These are phyloP conservation scores for Kodamaea nitidulidarum DNA, from an alignment of 805 yeast species.

Conservation along the genomic window DNA sequence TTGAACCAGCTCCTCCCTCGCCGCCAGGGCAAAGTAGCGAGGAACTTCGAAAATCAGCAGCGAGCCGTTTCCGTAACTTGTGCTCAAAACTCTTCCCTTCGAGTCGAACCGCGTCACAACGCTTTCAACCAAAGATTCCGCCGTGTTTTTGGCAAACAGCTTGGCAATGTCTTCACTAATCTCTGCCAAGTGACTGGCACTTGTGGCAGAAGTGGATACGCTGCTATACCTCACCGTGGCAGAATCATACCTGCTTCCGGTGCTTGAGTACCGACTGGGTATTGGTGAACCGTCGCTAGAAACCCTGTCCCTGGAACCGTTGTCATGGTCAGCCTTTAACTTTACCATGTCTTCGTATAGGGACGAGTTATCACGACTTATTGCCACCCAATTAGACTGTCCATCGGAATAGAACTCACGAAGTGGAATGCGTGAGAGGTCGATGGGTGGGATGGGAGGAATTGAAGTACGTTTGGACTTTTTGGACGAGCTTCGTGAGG, in stretches of 20 bases:
- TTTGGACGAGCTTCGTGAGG: background rate
- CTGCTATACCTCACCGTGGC: constrained; percentile 3
- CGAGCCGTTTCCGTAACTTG: constrained; percentile 4
- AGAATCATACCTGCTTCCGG: background rate
- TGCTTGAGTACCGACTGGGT: background rate
- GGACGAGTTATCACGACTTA: constrained; percentile 24
- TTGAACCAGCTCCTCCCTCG: constrained; percentile 17
- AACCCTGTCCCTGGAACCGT: background rate
- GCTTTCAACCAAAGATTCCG: constrained; percentile 5
- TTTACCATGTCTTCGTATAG: constrained; percentile 21
- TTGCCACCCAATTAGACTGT: constrained; percentile 20
- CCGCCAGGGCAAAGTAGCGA: constrained; percentile 8
- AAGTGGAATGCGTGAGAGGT: constrained; percentile 9
- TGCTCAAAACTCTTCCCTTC: constrained; percentile 3
- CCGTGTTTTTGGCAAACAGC: constrained; percentile 1
- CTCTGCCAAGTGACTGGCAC: constrained; percentile 4
- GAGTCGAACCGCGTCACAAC: constrained; percentile 8
- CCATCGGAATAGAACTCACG: constrained; percentile 18
- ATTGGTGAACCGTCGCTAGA: background rate
- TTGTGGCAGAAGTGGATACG: constrained; percentile 6
- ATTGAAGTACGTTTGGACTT: constrained; percentile 1
- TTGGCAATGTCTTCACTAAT: constrained; percentile 6
- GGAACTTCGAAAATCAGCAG: constrained; percentile 13
- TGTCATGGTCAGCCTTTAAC: constrained; percentile 14
- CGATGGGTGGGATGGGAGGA: constrained; percentile 8